Conservation (phyloP, 2,329 filamentous ascomycete genomes). For the Fusarium hainanense region DNA sequence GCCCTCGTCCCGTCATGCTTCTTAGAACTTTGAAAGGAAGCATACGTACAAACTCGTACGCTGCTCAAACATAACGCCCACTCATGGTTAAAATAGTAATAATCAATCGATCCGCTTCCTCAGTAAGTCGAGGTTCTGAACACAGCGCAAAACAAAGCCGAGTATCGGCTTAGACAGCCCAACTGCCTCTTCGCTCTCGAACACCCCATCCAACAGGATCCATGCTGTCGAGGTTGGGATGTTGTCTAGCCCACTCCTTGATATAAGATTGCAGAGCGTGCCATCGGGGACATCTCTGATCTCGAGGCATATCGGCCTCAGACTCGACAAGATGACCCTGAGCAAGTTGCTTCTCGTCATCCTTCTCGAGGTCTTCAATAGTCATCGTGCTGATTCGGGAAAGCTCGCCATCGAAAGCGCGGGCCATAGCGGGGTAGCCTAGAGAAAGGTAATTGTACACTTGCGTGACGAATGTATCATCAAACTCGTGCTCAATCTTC, state of each 20-base stretch:
- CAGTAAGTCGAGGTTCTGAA: not conserved
- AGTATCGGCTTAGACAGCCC: constrained; percentile 67
- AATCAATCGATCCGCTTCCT: constrained; percentile 6
- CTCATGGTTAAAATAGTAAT: constrained; percentile 23
- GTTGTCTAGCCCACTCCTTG: constrained; percentile 88
- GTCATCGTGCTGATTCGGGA: constrained; percentile 80
- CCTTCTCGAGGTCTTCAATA: constrained; percentile 74
- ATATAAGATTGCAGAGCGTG: constrained; percentile 86
- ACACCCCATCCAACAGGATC: constrained; percentile 75
- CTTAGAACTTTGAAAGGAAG: constrained; percentile 18
- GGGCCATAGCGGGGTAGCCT: constrained; percentile 87
- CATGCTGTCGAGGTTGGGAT: constrained; percentile 75
- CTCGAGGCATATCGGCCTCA: constrained; percentile 58
- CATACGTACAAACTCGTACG: constrained; percentile 10
- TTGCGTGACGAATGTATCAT: constrained; percentile 88
- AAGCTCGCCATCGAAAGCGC: constrained; percentile 85
- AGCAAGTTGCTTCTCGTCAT: constrained; percentile 71
- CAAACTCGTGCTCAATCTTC: constrained; percentile 74
- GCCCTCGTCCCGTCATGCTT: constrained; percentile 30
- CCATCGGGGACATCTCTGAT: constrained; percentile 77
- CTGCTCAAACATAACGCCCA: constrained; percentile 33
- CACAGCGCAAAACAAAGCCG: constrained; percentile 1
- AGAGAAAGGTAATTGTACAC: constrained; percentile 97
- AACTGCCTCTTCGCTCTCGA: constrained; percentile 74
- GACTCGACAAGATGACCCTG: constrained; percentile 78